Evolutionary conservation across 768 basidiomycete species (phyloP).

Genomic region (Hysterangium stoloniferum): DNA sequence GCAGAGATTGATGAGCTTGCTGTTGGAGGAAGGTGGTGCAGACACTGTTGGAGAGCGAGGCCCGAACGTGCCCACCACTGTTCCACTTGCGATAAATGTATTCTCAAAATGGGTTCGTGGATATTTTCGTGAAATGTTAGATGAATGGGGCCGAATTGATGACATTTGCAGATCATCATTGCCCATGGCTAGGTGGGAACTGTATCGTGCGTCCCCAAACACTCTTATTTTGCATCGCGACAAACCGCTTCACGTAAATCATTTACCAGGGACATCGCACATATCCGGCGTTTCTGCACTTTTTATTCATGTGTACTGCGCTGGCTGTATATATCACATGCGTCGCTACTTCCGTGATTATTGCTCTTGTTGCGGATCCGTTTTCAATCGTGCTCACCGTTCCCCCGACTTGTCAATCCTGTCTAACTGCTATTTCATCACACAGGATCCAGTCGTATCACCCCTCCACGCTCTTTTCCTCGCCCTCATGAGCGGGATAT

Average conservation of each 20-base stretch:
- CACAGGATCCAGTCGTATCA: constrained; percentile 47
- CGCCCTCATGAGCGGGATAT: constrained; percentile 48
- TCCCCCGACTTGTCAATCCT: neutral
- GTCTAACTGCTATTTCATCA: constrained; percentile 10
- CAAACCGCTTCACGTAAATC: neutral
- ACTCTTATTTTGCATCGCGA: neutral
- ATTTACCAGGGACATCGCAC: constrained; percentile 64
- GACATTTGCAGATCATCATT: constrained; percentile 63
- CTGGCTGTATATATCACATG: constrained; percentile 54
- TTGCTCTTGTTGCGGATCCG: constrained; percentile 61
- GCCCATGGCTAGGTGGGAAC: constrained; percentile 71
- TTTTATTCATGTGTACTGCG: constrained; percentile 55
- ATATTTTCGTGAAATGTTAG: constrained; percentile 13
- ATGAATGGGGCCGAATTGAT: neutral
- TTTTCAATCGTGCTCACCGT: constrained; percentile 46
- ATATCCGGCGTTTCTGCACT: constrained; percentile 78
- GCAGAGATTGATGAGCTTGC: constrained; percentile 38
- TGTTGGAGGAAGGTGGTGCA: constrained; percentile 62
- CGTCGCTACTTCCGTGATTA: constrained; percentile 46
- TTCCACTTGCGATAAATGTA: constrained; percentile 63
- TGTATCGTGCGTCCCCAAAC: constrained; percentile 55
- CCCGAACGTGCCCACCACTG: constrained; percentile 81
- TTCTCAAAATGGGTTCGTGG: constrained; percentile 73
- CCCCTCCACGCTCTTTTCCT: constrained; percentile 68
- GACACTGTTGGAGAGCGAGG: constrained; percentile 72